Evolutionary conservation across 108 stramenopile genomes (phyloP).

Genomic region (Stephanodiscus triporus): DNA sequence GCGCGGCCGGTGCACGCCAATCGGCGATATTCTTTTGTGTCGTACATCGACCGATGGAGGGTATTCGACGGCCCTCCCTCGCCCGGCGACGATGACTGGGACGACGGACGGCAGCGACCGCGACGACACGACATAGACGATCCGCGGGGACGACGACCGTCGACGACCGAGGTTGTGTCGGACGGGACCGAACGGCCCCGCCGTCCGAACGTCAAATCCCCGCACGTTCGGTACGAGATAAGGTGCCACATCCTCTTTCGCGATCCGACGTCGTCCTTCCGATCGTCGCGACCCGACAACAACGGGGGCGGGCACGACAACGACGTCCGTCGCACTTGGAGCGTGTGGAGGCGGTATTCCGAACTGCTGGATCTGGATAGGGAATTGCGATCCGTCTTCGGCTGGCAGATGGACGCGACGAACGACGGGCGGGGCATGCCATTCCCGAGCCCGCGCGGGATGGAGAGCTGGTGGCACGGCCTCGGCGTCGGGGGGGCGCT

Average conservation of each 20-base stretch:
- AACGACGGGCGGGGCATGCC: constrained; percentile 32
- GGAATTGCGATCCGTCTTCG: constrained; percentile 24
- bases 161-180: not conserved
- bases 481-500: constrained; percentile 3
- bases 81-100: too few relatives aligned
- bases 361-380: constrained; percentile 29
- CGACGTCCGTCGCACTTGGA: constrained; percentile 22
- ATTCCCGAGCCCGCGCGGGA: constrained; percentile 28
- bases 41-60: constrained; percentile 36
- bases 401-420: constrained; percentile 49
- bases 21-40: constrained; percentile 30
- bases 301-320: not conserved
- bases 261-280: constrained; percentile 15
- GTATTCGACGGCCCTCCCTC: constrained; percentile 1
- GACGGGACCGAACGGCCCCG: not conserved
- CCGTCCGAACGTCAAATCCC: too few relatives aligned
- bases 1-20: constrained; percentile 20
- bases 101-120: too few relatives aligned
- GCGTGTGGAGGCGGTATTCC: constrained; percentile 48
- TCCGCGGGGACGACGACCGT: not conserved
- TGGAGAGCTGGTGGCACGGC: constrained; percentile 42
- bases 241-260: constrained; percentile 28
- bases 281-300: not conserved
- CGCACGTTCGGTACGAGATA: constrained; percentile 44
- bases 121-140: too few relatives aligned